phyloP scores from a whole-genome alignment of 495 filamentous ascomycete species.

The Penicillium pulvis region DNA sequence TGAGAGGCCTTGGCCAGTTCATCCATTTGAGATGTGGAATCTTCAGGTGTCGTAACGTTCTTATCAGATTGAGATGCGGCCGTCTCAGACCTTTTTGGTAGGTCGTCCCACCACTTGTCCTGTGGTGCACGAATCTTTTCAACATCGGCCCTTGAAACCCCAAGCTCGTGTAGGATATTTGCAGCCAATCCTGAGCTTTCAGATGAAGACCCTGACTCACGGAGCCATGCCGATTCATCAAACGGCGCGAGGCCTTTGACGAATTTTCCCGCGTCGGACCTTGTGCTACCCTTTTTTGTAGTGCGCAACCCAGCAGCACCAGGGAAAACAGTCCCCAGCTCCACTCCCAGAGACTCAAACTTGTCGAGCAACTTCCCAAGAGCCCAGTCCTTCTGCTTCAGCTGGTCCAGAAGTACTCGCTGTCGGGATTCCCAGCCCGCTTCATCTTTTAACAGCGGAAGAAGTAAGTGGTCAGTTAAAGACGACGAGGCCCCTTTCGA shows the following conservation, averaged over 20 bases:
- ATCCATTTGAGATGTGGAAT: not conserved
- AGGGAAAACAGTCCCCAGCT: slow-evolving; percentile 71
- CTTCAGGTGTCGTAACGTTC: not conserved
- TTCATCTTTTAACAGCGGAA: slow-evolving; percentile 69
- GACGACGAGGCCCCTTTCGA: slow-evolving; percentile 52
- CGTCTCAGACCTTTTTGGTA: slow-evolving; percentile 17
- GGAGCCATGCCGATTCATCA: slow-evolving; percentile 44
- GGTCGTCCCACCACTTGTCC: slow-evolving; percentile 44
- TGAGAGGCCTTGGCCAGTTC: not conserved
- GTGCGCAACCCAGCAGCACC: slow-evolving; percentile 52
- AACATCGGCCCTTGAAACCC: slow-evolving; percentile 10
- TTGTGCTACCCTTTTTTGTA: slow-evolving; percentile 34
- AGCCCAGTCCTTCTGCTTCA: slow-evolving; percentile 78
- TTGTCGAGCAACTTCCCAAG: slow-evolving; percentile 78
- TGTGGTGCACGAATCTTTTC: slow-evolving; percentile 20
- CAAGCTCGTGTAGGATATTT: slow-evolving; percentile 32
- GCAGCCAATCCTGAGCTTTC: slow-evolving; percentile 22
- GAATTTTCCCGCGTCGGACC: slow-evolving; percentile 39
- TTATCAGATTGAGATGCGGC: slow-evolving; percentile 9
- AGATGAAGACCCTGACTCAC: slow-evolving; percentile 24
- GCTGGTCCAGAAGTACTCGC: slow-evolving; percentile 55
- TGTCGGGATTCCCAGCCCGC: slow-evolving; percentile 50
- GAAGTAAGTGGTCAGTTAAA: slow-evolving; percentile 61
- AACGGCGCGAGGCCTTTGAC: slow-evolving; percentile 52
- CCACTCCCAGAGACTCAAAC: slow-evolving; percentile 67